These are phyloP conservation scores for Kregervanrija fluxuum DNA, from an alignment of 805 yeast genomes.

Conservation along the genomic window DNA sequence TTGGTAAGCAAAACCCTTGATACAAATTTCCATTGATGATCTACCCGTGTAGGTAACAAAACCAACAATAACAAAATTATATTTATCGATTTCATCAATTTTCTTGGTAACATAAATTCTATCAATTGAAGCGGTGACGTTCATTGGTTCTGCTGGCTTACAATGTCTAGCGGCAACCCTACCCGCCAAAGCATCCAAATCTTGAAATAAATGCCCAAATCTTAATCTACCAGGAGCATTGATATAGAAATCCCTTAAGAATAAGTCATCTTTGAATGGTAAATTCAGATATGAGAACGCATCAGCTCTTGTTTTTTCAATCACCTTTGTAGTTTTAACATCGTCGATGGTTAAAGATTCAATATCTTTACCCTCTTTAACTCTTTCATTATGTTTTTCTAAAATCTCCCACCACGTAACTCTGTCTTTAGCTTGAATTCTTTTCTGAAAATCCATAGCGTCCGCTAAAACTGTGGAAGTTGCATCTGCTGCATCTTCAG, in stretches of 20 bases:
- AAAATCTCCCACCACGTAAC: constrained; percentile 88
- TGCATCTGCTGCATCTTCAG: constrained; percentile 67
- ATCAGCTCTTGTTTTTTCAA: constrained; percentile 69
- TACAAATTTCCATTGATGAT: constrained; percentile 92
- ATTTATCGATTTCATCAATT: constrained; percentile 67
- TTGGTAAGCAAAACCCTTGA: constrained; percentile 75
- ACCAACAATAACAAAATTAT: constrained; percentile 82
- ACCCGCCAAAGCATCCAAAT: constrained; percentile 89
- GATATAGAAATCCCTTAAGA: constrained; percentile 80
- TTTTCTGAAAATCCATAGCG: constrained; percentile 41
- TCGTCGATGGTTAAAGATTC: constrained; percentile 66
- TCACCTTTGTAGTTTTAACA: constrained; percentile 62
- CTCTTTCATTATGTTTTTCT: constrained; percentile 60
- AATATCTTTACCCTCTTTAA: constrained; percentile 64
- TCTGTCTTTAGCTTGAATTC: constrained; percentile 28
- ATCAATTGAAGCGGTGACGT: constrained; percentile 93
- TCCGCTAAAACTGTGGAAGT: constrained; percentile 65
- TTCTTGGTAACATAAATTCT: constrained; percentile 81
- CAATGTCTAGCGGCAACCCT: constrained; percentile 89
- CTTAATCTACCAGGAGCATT: constrained; percentile 88
- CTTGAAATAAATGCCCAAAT: constrained; percentile 91
- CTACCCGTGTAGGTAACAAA: constrained; percentile 91
- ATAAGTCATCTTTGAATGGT: constrained; percentile 79
- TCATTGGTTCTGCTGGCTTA: constrained; percentile 92
- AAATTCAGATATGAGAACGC: constrained; percentile 63